Evolutionary conservation across 176 grass and related monocot genomes (phyloP).

Genomic region (Aechmea fasciata): DNA sequence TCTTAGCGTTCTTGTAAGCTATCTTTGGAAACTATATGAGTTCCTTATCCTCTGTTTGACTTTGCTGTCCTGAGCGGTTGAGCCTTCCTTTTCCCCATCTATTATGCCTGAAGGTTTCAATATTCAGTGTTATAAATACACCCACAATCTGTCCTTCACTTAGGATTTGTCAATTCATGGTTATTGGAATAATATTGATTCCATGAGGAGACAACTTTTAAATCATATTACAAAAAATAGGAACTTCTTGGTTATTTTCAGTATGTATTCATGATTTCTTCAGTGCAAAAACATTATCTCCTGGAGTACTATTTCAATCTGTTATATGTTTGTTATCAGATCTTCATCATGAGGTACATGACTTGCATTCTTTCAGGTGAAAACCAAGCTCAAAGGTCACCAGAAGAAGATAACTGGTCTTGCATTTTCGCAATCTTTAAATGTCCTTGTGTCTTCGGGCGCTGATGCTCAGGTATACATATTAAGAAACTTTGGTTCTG

Average conservation of each 20-base stretch:
- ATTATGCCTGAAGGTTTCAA: no score
- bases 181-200: no score
- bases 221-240: no score
- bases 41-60: not conserved
- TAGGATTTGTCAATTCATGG: no score
- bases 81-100: no score
- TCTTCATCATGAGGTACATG: not conserved
- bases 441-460: slow-evolving; percentile 90
- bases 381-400: slow-evolving; percentile 97
- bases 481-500: not conserved
- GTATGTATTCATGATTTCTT: no score
- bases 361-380: slow-evolving; percentile 35
- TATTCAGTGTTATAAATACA: no score
- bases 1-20: not conserved
- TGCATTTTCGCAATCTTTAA: slow-evolving; percentile 86
- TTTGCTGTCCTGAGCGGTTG: no score
- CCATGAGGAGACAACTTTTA: no score
- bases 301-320: not conserved
- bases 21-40: not conserved
- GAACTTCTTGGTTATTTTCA: no score
- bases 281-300: not conserved
- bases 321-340: not conserved
- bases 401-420: slow-evolving; percentile 97
- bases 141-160: no score
- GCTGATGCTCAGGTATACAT: slow-evolving; percentile 88